phyloP scores from a whole-genome alignment of 257 asterid species.

The Solanum dulcamara region DNA sequence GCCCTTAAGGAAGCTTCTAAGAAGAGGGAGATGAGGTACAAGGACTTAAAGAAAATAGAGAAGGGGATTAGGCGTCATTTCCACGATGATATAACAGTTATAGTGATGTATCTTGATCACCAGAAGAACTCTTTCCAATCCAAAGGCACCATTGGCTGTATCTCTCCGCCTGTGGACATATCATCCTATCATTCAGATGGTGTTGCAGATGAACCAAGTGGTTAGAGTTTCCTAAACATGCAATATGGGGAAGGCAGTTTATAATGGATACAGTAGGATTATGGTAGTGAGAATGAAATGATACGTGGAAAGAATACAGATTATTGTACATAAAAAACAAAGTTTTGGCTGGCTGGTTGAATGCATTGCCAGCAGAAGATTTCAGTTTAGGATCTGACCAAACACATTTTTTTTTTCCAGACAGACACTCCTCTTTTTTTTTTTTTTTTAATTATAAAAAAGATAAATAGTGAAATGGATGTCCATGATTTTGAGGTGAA shows the following conservation, averaged over 20 bases:
- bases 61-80: not conserved
- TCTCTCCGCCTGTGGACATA: not conserved
- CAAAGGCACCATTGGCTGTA: not conserved
- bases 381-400: constrained; percentile 1
- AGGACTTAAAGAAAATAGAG: not conserved
- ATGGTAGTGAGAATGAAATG: not conserved
- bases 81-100: not conserved
- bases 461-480: not conserved
- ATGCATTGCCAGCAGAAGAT: not conserved
- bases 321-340: not conserved
- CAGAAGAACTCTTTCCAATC: not conserved
- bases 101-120: not conserved
- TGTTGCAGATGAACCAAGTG: constrained; percentile 1
- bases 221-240: not conserved
- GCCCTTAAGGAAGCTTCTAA: not conserved
- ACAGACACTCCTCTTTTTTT: not conserved
- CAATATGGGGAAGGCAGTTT: not conserved
- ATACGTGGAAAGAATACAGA: not conserved
- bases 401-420: not conserved
- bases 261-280: not conserved
- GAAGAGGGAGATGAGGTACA: constrained; percentile 2
- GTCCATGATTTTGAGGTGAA: not conserved
- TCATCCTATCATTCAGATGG: not conserved
- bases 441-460: not conserved
- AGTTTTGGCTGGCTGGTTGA: not conserved